Percentiles rank a stretch among this genome's conserved stretches.
Evolutionary conservation across 1,139 yeast genomes (phyloP).

Genomic region (Taphrina sp.): DNA sequence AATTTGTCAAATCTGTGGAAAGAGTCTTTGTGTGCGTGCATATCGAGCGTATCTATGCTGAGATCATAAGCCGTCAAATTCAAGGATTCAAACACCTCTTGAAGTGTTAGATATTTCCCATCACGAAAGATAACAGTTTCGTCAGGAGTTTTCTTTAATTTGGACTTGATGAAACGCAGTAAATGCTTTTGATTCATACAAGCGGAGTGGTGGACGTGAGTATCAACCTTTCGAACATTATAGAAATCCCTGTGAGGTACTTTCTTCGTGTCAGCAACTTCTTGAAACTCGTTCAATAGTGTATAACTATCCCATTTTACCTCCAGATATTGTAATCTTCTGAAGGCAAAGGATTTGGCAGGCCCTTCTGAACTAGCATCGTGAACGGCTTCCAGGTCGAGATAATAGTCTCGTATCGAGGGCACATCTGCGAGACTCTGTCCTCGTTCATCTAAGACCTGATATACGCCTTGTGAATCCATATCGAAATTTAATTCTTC

Average conservation of each 20-base stretch:
- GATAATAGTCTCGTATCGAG: conserved; percentile 73
- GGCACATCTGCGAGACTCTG: conserved; percentile 56
- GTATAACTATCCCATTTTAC: conserved; percentile 94
- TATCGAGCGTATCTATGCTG: conserved; percentile 92
- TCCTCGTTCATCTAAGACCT: conserved; percentile 51
- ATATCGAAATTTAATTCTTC: conserved; percentile 51
- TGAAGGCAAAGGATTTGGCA: conserved; percentile 92
- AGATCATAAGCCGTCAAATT: conserved; percentile 90
- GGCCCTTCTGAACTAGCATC: conserved; percentile 89
- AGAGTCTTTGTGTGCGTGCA: conserved; percentile 97
- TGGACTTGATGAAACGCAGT: conserved; percentile 88
- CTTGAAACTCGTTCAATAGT: conserved; percentile 86
- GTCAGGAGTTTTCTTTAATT: conserved; percentile 72
- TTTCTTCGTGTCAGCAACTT: conserved; percentile 74
- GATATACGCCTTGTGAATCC: conserved; percentile 67
- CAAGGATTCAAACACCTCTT: conserved; percentile 84
- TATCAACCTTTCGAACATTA: conserved; percentile 96
- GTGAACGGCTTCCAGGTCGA: conserved; percentile 71
- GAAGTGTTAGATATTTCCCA: conserved; percentile 80
- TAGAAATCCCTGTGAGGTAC: conserved; percentile 97
- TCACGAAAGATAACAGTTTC: conserved; percentile 93
- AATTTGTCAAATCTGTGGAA: conserved; percentile 98
- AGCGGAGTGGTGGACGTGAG: conserved; percentile 98
- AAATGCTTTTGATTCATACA: conserved; percentile 98
- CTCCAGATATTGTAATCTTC: conserved; percentile 87